A percentile compares a stretch with the other conserved stretches of the same genome.
phyloP scores from a whole-genome alignment of 306 rosid genomes.

The Malus domestica region ASM211411v1 NC_041798.1:9032501-9033000 shows the following conservation, averaged over 20 bases:
- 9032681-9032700: not conserved
- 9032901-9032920: conserved; percentile 13
- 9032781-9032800: conserved; percentile 28
- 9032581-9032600: accelerated
- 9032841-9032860: conserved; percentile 30
- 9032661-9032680: no score
- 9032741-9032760: conserved; percentile 32
- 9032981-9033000: conserved; percentile 13
- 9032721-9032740: not conserved
- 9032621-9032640: accelerated
- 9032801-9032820: not conserved
- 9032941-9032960: conserved; percentile 23
- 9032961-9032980: conserved; percentile 7
- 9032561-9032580: no score
- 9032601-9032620: no score
- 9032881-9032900: conserved; percentile 1
- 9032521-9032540: no score
- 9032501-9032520: no score
- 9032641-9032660: no score
- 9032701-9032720: not conserved
- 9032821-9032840: conserved; percentile 33
- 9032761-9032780: conserved; percentile 89
- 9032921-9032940: conserved; percentile 8
- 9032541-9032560: no score
- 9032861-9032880: conserved; percentile 5